Evolutionary conservation across 208 protist genomes (phyloP).

Genomic region (Wallacemonas sp.): DNA sequence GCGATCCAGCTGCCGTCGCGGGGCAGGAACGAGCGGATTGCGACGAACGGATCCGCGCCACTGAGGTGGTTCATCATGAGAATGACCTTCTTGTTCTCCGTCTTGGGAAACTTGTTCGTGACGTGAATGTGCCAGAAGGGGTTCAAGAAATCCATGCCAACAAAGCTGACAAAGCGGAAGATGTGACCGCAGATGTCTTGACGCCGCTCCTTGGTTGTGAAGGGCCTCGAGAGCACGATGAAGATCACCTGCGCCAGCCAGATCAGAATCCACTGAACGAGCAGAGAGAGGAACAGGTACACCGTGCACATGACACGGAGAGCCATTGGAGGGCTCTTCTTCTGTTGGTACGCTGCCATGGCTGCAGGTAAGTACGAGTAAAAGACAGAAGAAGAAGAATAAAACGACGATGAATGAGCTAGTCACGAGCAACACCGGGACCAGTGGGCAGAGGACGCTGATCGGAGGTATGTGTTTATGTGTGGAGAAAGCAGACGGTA

Average conservation of each 20-base stretch:
- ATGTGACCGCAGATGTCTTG: constrained; percentile 78
- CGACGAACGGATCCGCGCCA: constrained; percentile 72
- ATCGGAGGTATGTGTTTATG: too few species aligned
- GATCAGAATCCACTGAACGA: constrained; percentile 51
- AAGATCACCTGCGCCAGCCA: constrained; percentile 69
- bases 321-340: constrained; percentile 14
- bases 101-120: constrained; percentile 63
- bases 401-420: too few species aligned
- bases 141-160: constrained; percentile 66
- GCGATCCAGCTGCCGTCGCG: constrained; percentile 78
- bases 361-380: too few species aligned
- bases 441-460: too few species aligned
- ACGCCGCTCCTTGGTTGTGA: constrained; percentile 46
- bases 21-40: constrained; percentile 69
- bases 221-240: constrained; percentile 59
- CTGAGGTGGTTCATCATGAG: constrained; percentile 89
- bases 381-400: not conserved
- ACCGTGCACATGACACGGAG: constrained; percentile 50
- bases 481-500: too few species aligned
- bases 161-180: constrained; percentile 63
- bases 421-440: too few species aligned
- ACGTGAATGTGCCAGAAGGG: constrained; percentile 78
- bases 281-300: constrained; percentile 49
- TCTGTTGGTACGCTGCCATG: not conserved
- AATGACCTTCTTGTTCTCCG: constrained; percentile 62